These are phyloP conservation scores for Boletus eberwhitei DNA, from an alignment of 768 basidiomycete genomes.

Conservation along the genomic window DNA sequence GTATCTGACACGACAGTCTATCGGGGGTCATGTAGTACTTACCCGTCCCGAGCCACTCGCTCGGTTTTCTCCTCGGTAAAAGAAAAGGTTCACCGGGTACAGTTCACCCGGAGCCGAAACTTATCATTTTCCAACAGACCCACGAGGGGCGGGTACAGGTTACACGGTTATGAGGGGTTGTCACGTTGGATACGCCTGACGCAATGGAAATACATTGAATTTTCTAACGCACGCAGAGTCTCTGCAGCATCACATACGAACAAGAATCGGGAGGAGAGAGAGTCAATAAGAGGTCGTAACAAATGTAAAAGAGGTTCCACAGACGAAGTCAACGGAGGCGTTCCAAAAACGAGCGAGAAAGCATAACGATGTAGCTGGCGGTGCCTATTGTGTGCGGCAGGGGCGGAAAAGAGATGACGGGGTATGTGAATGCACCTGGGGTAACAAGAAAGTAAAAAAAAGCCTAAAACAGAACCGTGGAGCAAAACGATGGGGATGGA, in stretches of 20 bases:
- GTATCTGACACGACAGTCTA: background rate
- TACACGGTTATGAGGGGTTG: background rate
- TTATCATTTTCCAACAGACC: background rate
- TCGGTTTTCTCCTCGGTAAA: no score
- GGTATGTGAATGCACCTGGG: slow-evolving; percentile 25
- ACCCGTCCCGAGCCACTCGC: no score
- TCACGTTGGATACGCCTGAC: slow-evolving; percentile 2
- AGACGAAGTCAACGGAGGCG: slow-evolving; percentile 9
- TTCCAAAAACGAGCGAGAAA: slow-evolving; percentile 24
- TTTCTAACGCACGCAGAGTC: slow-evolving; percentile 9
- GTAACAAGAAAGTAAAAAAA: slow-evolving; percentile 20
- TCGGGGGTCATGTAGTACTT: no score
- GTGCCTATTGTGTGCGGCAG: slow-evolving; percentile 20
- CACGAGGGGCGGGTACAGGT: background rate
- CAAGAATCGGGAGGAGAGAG: slow-evolving; percentile 8
- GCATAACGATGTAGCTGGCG: slow-evolving; percentile 26
- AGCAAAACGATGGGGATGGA: slow-evolving; percentile 19
- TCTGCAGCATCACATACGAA: slow-evolving; percentile 12
- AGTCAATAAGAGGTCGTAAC: slow-evolving; percentile 25
- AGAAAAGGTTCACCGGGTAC: no score
- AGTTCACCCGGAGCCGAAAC: no score
- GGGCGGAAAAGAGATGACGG: slow-evolving; percentile 7
- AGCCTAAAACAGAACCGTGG: slow-evolving; percentile 11
- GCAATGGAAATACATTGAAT: slow-evolving; percentile 20
- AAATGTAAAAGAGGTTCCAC: slow-evolving; percentile 9